These are phyloP conservation scores for Talaromyces funiculosus DNA, from an alignment of 2,329 filamentous ascomycete genomes.

Conservation along the genomic window DNA sequence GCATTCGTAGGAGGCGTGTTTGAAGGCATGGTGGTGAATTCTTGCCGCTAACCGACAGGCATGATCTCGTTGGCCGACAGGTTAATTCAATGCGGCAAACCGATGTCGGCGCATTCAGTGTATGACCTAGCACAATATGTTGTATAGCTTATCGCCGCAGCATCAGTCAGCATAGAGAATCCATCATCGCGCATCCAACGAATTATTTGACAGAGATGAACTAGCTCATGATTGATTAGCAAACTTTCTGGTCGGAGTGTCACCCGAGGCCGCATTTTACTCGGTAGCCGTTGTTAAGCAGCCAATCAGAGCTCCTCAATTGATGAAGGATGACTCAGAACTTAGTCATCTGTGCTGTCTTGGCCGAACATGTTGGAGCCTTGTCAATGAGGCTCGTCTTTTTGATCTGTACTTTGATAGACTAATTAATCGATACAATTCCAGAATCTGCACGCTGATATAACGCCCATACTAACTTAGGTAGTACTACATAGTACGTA, in stretches of 20 bases:
- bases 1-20: slow-evolving; percentile 17
- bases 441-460: no score
- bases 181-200: neutral
- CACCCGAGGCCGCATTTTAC: neutral
- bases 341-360: neutral
- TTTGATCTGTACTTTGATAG: no score
- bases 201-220: neutral
- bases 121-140: neutral
- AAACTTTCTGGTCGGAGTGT: neutral
- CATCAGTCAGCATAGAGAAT: neutral
- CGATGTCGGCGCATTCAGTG: slow-evolving; percentile 7
- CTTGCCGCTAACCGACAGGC: neutral
- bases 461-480: no score
- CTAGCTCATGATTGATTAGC: neutral
- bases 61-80: neutral
- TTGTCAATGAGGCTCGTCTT: no score
- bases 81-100: neutral
- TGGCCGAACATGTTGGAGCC: neutral
- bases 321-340: slow-evolving; percentile 1
- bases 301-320: neutral
- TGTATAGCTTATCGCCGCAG: neutral
- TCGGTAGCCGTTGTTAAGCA: neutral
- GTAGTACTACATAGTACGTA: no score
- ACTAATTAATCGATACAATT: neutral
- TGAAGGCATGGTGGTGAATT: slow-evolving; percentile 4